Percentiles rank a stretch among this genome's conserved stretches.
Conservation (phyloP, 345 rosid genomes). For the Pistacia integerrima region DNA sequence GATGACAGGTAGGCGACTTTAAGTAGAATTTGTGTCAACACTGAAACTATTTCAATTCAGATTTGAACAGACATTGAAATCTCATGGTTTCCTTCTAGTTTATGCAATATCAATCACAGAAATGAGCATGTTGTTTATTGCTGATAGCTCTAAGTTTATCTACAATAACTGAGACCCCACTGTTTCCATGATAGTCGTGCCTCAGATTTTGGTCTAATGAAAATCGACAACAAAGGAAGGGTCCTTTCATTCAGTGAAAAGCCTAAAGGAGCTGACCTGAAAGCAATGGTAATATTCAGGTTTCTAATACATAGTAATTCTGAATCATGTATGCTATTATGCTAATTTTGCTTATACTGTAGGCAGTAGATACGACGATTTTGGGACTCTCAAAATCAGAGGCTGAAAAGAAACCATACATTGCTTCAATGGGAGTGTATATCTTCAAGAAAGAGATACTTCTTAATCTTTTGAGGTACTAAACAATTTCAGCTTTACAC, state of each 20-base stretch:
- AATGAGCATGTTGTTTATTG: neutral
- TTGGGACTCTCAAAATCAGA: constrained; percentile 80
- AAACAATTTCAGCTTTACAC: neutral
- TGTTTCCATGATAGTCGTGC: constrained; percentile 76
- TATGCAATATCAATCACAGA: neutral
- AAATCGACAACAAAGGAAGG: constrained; percentile 87
- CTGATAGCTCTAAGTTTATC: neutral
- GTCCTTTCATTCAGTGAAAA: constrained; percentile 86
- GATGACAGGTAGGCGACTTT: constrained; percentile 64
- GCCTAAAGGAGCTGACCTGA: constrained; percentile 78
- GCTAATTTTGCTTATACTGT: constrained; percentile 12
- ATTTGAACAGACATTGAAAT: neutral
- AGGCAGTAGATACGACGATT: constrained; percentile 89
- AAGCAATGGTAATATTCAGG: constrained; percentile 66
- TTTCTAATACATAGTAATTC: constrained; percentile 4
- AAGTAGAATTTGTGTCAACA: neutral
- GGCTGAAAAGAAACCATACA: constrained; percentile 88
- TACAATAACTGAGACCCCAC: constrained; percentile 13
- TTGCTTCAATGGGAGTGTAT: constrained; percentile 97
- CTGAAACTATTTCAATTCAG: neutral
- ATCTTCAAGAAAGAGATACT: constrained; percentile 95
- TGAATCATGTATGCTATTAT: neutral
- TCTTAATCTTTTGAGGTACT: constrained; percentile 85
- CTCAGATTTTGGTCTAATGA: constrained; percentile 96
- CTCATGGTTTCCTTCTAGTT: neutral